These are phyloP conservation scores for Oryza coarctata DNA, from an alignment of 176 grass and related monocot genomes.

Conservation along the genomic window DNA sequence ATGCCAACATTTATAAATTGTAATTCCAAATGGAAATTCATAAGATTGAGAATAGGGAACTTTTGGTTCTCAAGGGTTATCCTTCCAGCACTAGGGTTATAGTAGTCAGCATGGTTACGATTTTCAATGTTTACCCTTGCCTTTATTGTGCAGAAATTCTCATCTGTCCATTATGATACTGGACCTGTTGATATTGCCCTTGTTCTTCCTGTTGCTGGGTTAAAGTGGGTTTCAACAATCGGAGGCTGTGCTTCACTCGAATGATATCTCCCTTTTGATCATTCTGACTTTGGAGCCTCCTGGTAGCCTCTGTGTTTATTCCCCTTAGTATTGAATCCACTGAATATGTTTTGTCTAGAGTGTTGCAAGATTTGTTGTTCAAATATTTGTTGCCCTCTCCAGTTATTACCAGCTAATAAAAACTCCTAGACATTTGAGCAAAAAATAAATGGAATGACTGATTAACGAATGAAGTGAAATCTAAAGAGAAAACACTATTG, in stretches of 20 bases:
- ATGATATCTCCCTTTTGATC: constrained; percentile 45
- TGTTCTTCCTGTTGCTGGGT: neutral
- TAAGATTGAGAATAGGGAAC: constrained; percentile 33
- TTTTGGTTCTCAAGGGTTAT: constrained; percentile 42
- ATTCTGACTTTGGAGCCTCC: constrained; percentile 39
- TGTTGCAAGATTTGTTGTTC: neutral
- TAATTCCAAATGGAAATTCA: neutral
- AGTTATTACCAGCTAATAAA: constrained; percentile 40
- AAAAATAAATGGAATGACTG: neutral
- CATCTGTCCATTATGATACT: neutral
- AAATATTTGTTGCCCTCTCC: neutral
- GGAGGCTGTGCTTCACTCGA: constrained; percentile 14
- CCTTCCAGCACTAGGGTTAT: constrained; percentile 37
- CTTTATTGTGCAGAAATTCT: constrained; percentile 38
- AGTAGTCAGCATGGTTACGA: constrained; percentile 28
- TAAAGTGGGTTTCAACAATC: neutral
- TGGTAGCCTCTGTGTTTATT: constrained; percentile 3
- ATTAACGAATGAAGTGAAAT: neutral
- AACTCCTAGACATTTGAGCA: constrained; percentile 32
- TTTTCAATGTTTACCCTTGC: constrained; percentile 39
- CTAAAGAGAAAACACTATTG: neutral
- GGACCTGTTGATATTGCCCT: neutral
- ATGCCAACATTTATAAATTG: neutral
- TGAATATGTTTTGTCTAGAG: constrained; percentile 27
- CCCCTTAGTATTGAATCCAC: constrained; percentile 33